Conservation (phyloP, 306 rosid genomes). For the Astragalus membranaceus region DNA sequence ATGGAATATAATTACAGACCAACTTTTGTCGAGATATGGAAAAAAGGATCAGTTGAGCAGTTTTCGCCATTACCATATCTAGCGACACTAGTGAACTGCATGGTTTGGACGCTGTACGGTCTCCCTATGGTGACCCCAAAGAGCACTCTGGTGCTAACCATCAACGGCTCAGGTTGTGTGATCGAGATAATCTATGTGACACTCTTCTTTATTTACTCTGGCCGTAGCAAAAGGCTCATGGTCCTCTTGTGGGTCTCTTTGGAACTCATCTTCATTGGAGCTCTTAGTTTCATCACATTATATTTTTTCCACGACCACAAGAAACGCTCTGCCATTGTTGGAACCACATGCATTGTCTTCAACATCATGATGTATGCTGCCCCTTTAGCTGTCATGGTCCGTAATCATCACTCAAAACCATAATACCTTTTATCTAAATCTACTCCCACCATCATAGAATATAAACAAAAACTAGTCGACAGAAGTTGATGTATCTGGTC, state of each 20-base stretch:
- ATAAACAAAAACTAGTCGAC: too few species aligned
- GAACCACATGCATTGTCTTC: conserved; percentile 49
- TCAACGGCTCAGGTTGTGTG: conserved; percentile 52
- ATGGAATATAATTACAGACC: conserved; percentile 33
- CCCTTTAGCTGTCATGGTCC: conserved; percentile 70
- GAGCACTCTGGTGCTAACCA: conserved; percentile 60
- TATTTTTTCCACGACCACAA: conserved; percentile 26
- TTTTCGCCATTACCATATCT: conserved; percentile 77
- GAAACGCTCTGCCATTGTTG: conserved; percentile 55
- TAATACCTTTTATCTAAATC: too few species aligned
- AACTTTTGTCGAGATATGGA: conserved; percentile 67
- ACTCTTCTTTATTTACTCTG: conserved; percentile 57
- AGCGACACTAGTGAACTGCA: conserved; percentile 74
- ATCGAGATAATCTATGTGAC: conserved; percentile 53
- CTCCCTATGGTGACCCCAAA: conserved; percentile 69
- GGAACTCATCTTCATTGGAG: conserved; percentile 41
- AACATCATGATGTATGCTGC: conserved; percentile 93
- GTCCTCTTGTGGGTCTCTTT: conserved; percentile 28
- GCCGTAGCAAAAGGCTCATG: conserved; percentile 48
- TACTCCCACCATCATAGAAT: too few species aligned
- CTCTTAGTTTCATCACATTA: conserved; percentile 34
- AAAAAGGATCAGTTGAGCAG: conserved; percentile 68
- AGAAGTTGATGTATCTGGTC: too few species aligned
- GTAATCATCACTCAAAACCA: neutral
- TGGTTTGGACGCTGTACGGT: conserved; percentile 81